Evolutionary conservation across 495 filamentous ascomycete species (phyloP).

Genomic region (Haplographium delicatum): DNA sequence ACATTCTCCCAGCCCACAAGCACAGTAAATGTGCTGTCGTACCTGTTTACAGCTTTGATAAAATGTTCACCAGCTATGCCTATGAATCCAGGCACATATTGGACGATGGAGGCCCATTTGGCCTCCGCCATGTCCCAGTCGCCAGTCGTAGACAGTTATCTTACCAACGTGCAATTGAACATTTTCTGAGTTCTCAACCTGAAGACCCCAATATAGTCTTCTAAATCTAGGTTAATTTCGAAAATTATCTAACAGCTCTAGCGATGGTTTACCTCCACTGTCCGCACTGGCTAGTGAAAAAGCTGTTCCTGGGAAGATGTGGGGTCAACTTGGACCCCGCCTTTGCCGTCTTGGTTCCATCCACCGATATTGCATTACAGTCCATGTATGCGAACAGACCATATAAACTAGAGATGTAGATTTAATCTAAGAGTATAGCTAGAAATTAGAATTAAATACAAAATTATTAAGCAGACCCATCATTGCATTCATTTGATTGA

Average conservation of each 20-base stretch:
- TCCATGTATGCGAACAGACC: no score
- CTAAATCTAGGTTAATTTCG: not conserved
- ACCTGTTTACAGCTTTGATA: conserved; percentile 3
- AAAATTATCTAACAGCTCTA: not conserved
- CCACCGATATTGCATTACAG: no score
- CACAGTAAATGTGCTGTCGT: conserved; percentile 7
- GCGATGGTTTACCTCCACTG: not conserved
- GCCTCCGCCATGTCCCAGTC: conserved; percentile 15
- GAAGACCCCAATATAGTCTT: conserved; percentile 21
- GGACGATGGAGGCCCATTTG: conserved; percentile 11
- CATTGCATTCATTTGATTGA: no score
- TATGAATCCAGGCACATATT: conserved; percentile 13
- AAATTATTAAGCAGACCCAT: no score
- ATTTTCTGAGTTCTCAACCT: conserved; percentile 14
- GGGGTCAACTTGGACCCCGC: no score
- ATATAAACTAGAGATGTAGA: no score
- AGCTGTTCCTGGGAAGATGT: no score
- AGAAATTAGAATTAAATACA: no score
- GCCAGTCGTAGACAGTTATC: conserved; percentile 1
- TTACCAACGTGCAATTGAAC: conserved; percentile 19
- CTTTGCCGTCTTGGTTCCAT: no score
- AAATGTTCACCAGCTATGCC: not conserved
- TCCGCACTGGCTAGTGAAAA: no score
- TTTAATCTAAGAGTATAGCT: no score
- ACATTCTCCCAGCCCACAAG: conserved; percentile 10